Conservation (phyloP, 1,139 yeast species). For the Debaryomyces udenii region DNA sequence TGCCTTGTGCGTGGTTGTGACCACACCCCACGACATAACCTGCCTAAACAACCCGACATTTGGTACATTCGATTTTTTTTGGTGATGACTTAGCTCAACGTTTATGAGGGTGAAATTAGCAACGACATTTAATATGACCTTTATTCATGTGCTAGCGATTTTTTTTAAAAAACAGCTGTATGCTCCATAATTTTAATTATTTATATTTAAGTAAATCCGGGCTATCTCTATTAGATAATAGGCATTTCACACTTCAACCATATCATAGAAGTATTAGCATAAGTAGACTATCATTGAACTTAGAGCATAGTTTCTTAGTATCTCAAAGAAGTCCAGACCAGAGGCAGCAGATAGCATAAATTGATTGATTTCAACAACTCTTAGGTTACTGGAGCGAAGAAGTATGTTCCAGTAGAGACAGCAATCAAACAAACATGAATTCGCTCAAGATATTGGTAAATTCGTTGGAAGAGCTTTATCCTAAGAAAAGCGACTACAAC, state of each 20-base stretch:
- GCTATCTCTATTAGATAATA: too few species aligned
- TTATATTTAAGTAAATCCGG: too few species aligned
- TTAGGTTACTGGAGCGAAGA: slow-evolving; percentile 1
- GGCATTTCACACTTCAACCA: too few species aligned
- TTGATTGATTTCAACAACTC: slow-evolving; percentile 1
- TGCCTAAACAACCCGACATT: too few species aligned
- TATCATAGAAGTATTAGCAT: too few species aligned
- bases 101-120: not conserved
- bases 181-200: too few species aligned
- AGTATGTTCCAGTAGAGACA: slow-evolving; percentile 3
- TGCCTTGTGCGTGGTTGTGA: too few species aligned
- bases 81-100: not conserved
- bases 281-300: too few species aligned
- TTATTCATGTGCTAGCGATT: not conserved
- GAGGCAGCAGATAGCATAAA: slow-evolving; percentile 1
- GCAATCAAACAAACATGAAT: slow-evolving; percentile 29
- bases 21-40: too few species aligned
- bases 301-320: too few species aligned
- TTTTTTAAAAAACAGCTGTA: not conserved
- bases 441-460: slow-evolving; percentile 41
- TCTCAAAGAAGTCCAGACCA: not conserved
- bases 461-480: slow-evolving; percentile 39
- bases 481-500: slow-evolving; percentile 18
- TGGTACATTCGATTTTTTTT: not conserved
- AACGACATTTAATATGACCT: slow-evolving; percentile 1